phyloP scores from a whole-genome alignment of 805 yeast genomes.

The Candida argentea region DNA sequence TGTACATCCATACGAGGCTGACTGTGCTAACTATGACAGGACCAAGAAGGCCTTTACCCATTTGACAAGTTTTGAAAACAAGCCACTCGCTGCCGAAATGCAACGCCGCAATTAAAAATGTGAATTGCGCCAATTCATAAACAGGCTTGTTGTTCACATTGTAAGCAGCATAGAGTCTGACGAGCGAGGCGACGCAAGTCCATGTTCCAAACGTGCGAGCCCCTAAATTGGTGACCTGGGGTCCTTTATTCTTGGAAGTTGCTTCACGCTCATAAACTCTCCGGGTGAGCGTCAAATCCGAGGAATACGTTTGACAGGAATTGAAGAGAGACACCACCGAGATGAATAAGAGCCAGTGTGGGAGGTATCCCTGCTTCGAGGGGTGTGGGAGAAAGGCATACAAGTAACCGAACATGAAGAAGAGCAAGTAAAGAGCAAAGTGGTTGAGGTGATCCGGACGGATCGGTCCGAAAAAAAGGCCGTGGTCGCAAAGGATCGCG shows the following conservation, averaged over 20 bases:
- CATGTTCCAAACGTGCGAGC: constrained; percentile 99
- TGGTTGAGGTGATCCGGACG: too few species aligned
- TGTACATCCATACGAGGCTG: constrained; percentile 68
- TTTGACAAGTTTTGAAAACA: constrained; percentile 63
- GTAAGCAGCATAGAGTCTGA: constrained; percentile 83
- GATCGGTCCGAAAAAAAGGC: too few species aligned
- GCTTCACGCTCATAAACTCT: constrained; percentile 52
- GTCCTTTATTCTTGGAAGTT: constrained; percentile 13
- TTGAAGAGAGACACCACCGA: constrained; percentile 90
- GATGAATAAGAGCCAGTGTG: constrained; percentile 35
- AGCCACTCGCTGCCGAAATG: constrained; percentile 86
- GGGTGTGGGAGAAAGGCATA: constrained; percentile 5
- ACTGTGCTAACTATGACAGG: constrained; percentile 75
- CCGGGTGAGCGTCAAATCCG: constrained; percentile 66
- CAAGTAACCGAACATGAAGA: constrained; percentile 1
- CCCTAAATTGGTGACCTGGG: constrained; percentile 42
- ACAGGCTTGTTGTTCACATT: constrained; percentile 53
- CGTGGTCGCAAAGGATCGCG: too few species aligned
- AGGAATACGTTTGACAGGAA: constrained; percentile 74
- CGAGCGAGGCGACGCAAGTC: constrained; percentile 80
- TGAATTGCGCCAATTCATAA: constrained; percentile 68
- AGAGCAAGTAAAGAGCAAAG: too few species aligned
- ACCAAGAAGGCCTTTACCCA: constrained; percentile 83
- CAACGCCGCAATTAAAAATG: constrained; percentile 70
- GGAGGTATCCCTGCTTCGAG: constrained; percentile 20